These are phyloP conservation scores for Gleditsia sinensis DNA, from an alignment of 306 rosid species.

Conservation along the genomic window DNA sequence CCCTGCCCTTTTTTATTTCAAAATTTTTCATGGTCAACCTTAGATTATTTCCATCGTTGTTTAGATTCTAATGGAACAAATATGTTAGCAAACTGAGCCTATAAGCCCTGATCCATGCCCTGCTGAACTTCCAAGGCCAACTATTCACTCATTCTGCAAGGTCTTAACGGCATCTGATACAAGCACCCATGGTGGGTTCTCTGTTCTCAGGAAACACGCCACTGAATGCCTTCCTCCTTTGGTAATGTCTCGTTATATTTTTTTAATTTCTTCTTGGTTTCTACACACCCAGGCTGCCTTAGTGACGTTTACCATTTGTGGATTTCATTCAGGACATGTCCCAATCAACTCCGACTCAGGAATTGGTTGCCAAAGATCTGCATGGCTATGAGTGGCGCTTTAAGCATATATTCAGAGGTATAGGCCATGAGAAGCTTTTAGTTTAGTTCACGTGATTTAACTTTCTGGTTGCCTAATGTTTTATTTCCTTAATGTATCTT, in stretches of 20 bases:
- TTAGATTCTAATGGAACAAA: conserved; percentile 36
- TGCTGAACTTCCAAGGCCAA: conserved; percentile 49
- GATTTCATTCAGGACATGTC: conserved; percentile 69
- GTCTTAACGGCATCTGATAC: conserved; percentile 93
- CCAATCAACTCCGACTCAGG: conserved; percentile 89
- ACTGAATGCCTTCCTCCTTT: conserved; percentile 89
- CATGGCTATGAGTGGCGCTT: conserved; percentile 96
- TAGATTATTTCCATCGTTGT: conserved; percentile 27
- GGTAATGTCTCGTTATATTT: conserved; percentile 48
- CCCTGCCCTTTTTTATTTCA: conserved; percentile 30
- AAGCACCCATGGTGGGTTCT: conserved; percentile 97
- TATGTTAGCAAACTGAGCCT: conserved; percentile 69
- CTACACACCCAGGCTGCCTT: background rate
- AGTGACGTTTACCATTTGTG: conserved; percentile 10
- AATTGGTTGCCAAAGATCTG: conserved; percentile 88
- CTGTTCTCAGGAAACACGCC: conserved; percentile 91
- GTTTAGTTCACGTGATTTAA: conserved; percentile 17
- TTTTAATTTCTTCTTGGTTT: conserved; percentile 7
- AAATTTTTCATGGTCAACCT: conserved; percentile 34
- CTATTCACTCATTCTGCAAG: conserved; percentile 73
- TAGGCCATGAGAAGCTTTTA: conserved; percentile 1
- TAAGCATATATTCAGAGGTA: conserved; percentile 95
- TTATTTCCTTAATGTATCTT: conserved; percentile 19
- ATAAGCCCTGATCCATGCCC: conserved; percentile 49
- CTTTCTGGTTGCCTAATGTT: conserved; percentile 6